Base-by-base conservation (phyloP, 2,329 filamentous ascomycete genomes). In the Periconia sp. region DNA sequence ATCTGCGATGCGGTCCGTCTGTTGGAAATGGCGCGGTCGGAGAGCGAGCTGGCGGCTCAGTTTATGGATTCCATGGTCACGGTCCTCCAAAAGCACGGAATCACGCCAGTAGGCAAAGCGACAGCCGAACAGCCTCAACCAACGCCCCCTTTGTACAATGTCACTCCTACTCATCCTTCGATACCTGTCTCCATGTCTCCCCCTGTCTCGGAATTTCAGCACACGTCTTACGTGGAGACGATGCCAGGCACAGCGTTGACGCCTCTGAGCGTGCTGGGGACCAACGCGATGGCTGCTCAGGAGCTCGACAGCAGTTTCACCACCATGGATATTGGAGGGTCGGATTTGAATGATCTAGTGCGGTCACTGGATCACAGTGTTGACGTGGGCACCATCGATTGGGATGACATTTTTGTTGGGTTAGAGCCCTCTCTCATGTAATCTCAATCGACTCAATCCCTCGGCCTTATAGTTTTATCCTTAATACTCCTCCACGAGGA, bases 21-120 rank as follows among this genome's bases (percentile, higher is more conserved):
- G 10, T 55, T 77, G 3, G 72, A 76, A 52, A 59, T 66, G 7
- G 68, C 63, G 5, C 66, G 62, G 51, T 53, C 53, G 13, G 63
- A 74, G 27, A 71, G 62, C 0, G 60, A 66, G 14, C 61, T 69
- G 15, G 62, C 67, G 6, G 61, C 56, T 9, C 65, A 59, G 31
- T 62, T 74, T 30, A 53, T 75, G 2, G 67, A 73, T 31, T 67
- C 65, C 2, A 60, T 75, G n/a, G 61, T 69, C 31, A 52, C 59
- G 2, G 57, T 72, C 23, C 55, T 73, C n/a, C 58, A 56, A 41
- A 72, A 72, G 30, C 52, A 61, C 35, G 52, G 54, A 19, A 49
- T 63, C 17, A 20, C 58, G n/a, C 52, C 53, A 13, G 47, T 56
- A 11, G 52, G 52, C 13, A 41, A 44, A 18, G 15, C 43, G 27